A percentile compares a stretch with the other conserved stretches of the same genome.
Conservation (phyloP, 345 rosid species). For the Pistacia vera region DNA sequence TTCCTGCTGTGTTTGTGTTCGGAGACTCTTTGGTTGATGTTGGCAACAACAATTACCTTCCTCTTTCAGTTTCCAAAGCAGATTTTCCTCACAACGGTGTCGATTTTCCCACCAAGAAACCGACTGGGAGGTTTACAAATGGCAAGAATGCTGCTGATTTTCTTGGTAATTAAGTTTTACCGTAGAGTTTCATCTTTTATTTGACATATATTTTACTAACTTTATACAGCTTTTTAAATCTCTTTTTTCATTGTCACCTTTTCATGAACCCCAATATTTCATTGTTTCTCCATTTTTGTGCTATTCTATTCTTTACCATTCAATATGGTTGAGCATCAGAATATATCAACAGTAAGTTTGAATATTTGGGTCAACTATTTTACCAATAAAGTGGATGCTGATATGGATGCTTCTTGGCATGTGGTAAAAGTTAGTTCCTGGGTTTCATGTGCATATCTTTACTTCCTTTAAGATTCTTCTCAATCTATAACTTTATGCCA, state of each 20-base stretch:
- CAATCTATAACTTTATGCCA: too few species aligned
- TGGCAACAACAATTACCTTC: slow-evolving; percentile 53
- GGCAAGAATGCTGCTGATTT: slow-evolving; percentile 68
- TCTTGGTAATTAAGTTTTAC: slow-evolving; percentile 26
- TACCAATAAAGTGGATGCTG: neutral
- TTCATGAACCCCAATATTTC: too few species aligned
- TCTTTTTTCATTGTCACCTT: too few species aligned
- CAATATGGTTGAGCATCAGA: too few species aligned
- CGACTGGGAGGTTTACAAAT: slow-evolving; percentile 60
- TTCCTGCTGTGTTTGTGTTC: too few species aligned
- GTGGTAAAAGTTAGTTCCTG: neutral
- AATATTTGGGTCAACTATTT: too few species aligned
- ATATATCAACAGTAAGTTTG: too few species aligned
- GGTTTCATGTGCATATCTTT: neutral
- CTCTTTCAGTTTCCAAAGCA: slow-evolving; percentile 41
- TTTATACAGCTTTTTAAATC: neutral
- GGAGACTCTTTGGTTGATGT: slow-evolving; percentile 30
- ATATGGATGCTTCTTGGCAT: neutral
- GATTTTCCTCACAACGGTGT: slow-evolving; percentile 54
- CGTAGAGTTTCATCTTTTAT: too few species aligned
- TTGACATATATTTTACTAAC: neutral
- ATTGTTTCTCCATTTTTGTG: too few species aligned
- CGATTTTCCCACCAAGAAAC: slow-evolving; percentile 43
- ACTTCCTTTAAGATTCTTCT: too few species aligned
- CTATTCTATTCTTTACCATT: too few species aligned